A percentile compares a stretch with the other conserved stretches of the same genome.
Evolutionary conservation across 2,329 filamentous ascomycete genomes (phyloP).

Genomic region (Trichoderma sp.): DNA sequence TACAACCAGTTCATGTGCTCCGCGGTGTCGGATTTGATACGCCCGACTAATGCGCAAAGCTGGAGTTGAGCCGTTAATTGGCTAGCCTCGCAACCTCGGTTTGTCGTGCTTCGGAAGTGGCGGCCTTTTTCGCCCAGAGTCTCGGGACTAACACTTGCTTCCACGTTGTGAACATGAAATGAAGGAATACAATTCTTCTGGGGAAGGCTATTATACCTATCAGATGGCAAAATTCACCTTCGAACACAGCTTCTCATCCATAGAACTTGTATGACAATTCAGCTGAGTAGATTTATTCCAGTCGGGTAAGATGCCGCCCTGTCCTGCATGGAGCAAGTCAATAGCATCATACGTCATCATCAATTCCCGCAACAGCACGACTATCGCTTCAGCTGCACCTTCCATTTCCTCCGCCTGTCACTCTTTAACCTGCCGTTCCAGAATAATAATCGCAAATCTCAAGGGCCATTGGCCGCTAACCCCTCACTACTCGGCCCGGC

Average conservation of each 20-base stretch:
- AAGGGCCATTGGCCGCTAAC: not conserved
- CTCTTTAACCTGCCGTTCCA: not conserved
- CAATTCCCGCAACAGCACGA: not conserved
- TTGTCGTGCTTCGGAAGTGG: constrained; percentile 5
- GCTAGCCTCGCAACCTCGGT: not conserved
- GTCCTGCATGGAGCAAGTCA: not conserved
- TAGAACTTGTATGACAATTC: not conserved
- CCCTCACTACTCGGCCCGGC: not conserved
- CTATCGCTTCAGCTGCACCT: constrained; percentile 1
- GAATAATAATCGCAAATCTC: not conserved
- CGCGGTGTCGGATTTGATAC: not conserved
- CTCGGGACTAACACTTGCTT: no score
- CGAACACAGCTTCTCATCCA: no score
- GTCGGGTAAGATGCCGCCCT: no score
- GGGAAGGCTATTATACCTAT: no score
- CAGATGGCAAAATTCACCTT: no score
- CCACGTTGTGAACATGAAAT: no score
- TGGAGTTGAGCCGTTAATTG: not conserved
- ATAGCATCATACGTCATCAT: constrained; percentile 10
- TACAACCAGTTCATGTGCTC: not conserved
- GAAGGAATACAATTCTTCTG: no score
- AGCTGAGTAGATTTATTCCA: no score
- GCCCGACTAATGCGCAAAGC: not conserved
- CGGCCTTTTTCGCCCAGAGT: not conserved
- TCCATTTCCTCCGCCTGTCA: not conserved